phyloP scores from a whole-genome alignment of 2,329 filamentous ascomycete species.

The Ascochyta rabiei region DNA sequence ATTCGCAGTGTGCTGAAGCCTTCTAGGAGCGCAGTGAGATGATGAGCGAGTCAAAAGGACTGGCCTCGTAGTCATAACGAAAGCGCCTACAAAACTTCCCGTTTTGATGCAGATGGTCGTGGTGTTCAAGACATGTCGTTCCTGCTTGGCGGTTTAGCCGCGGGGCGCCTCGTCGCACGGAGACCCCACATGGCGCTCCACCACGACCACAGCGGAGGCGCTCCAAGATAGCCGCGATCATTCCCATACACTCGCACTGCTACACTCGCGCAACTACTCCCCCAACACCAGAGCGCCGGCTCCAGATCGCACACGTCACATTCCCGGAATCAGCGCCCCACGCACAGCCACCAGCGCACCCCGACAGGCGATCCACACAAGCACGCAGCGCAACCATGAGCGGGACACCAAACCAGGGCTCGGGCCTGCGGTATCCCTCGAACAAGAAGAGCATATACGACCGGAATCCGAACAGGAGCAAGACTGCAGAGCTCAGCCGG shows the following conservation, averaged over 20 bases:
- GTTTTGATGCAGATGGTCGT: neutral
- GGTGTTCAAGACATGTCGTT: neutral
- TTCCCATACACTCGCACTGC: slow-evolving; percentile 25
- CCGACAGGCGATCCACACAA: slow-evolving; percentile 6
- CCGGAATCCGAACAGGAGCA: slow-evolving; percentile 87
- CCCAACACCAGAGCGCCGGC: slow-evolving; percentile 2
- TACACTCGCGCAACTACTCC: slow-evolving; percentile 19
- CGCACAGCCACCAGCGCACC: slow-evolving; percentile 11
- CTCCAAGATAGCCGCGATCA: slow-evolving; percentile 29
- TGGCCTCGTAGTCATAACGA: too few relatives aligned
- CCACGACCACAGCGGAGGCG: slow-evolving; percentile 17
- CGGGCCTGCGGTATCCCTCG: slow-evolving; percentile 82
- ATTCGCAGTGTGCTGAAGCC: too few relatives aligned
- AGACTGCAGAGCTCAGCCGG: slow-evolving; percentile 87
- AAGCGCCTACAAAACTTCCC: neutral
- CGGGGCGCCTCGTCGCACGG: slow-evolving; percentile 24
- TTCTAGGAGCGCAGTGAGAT: too few relatives aligned
- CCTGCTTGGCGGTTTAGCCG: slow-evolving; percentile 19
- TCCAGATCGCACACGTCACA: slow-evolving; percentile 12
- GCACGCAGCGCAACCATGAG: slow-evolving; percentile 32
- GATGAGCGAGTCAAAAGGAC: too few relatives aligned
- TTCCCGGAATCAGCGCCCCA: slow-evolving; percentile 12
- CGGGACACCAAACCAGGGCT: slow-evolving; percentile 29
- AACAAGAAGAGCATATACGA: slow-evolving; percentile 99
- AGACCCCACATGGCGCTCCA: slow-evolving; percentile 29